Conservation (phyloP, 306 rosid species). For the Prunus davidiana region DNA sequence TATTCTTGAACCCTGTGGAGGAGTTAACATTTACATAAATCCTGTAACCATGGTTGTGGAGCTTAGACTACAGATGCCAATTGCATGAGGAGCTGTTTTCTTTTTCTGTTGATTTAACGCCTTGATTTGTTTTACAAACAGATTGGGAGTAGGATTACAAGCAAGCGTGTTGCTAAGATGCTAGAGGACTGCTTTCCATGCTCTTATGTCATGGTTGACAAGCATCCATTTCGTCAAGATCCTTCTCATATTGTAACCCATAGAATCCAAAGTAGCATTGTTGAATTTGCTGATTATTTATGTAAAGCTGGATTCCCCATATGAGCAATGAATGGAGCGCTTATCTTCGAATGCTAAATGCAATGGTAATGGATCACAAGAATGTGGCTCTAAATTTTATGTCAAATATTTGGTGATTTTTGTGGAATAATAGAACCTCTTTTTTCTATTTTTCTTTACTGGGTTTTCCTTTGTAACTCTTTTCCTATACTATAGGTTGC, state of each 20-base stretch:
- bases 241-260: constrained; percentile 89
- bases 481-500: constrained; percentile 54
- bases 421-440: neutral
- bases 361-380: constrained; percentile 55
- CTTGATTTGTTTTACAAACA: constrained; percentile 34
- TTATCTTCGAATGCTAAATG: constrained; percentile 54
- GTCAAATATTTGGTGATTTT: constrained; percentile 2
- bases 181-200: constrained; percentile 70
- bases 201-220: constrained; percentile 80
- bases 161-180: constrained; percentile 80
- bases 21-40: neutral
- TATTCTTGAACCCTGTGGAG: neutral
- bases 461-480: constrained; percentile 1
- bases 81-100: constrained; percentile 5
- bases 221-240: constrained; percentile 84
- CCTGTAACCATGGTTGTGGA: neutral
- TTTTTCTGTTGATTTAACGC: neutral
- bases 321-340: constrained; percentile 51
- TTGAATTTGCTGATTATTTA: constrained; percentile 57
- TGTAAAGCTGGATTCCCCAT: constrained; percentile 39
- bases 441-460: neutral
- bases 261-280: constrained; percentile 63
- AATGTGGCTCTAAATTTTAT: constrained; percentile 9
- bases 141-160: constrained; percentile 93
- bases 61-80: neutral